Conservation (phyloP, 768 basidiomycete genomes). For the Omphalotus guepiniiformis region DNA sequence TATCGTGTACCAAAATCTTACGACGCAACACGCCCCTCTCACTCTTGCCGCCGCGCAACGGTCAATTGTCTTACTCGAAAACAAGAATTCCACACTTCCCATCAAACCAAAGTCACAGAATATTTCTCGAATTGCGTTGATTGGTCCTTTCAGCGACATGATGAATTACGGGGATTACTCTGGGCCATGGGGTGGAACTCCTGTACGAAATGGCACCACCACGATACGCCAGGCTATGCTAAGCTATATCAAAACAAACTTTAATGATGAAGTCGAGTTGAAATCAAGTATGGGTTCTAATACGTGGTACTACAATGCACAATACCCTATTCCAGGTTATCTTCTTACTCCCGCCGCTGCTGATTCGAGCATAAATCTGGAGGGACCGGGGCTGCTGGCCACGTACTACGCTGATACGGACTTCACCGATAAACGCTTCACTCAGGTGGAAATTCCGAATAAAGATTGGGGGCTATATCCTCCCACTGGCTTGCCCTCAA, state of each 20-base stretch:
- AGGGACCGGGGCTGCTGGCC: conserved; percentile 7
- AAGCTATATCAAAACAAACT: conserved; percentile 9
- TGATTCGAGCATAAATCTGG: not conserved
- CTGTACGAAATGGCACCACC: conserved; percentile 13
- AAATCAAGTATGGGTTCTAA: conserved; percentile 20
- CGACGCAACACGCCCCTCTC: conserved; percentile 15
- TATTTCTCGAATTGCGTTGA: conserved; percentile 17
- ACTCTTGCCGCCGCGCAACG: conserved; percentile 22
- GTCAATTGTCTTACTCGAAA: conserved; percentile 22
- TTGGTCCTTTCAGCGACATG: conserved; percentile 20
- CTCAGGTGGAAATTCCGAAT: conserved; percentile 18
- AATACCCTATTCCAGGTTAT: conserved; percentile 21
- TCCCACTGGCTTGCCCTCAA: conserved; percentile 20
- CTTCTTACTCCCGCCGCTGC: conserved; percentile 13
- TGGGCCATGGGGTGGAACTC: conserved; percentile 20
- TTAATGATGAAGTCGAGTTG: conserved; percentile 7
- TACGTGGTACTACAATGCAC: conserved; percentile 21
- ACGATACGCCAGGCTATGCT: conserved; percentile 19
- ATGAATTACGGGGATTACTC: conserved; percentile 24
- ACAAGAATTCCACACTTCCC: conserved; percentile 19
- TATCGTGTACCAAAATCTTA: conserved; percentile 15
- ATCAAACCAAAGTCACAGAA: conserved; percentile 10
- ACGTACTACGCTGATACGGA: conserved; percentile 22
- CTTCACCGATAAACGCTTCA: conserved; percentile 17
- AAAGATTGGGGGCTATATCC: conserved; percentile 24